phyloP scores from a whole-genome alignment of 164 flowering plant species.

The Stephania yunnanensis region DNA sequence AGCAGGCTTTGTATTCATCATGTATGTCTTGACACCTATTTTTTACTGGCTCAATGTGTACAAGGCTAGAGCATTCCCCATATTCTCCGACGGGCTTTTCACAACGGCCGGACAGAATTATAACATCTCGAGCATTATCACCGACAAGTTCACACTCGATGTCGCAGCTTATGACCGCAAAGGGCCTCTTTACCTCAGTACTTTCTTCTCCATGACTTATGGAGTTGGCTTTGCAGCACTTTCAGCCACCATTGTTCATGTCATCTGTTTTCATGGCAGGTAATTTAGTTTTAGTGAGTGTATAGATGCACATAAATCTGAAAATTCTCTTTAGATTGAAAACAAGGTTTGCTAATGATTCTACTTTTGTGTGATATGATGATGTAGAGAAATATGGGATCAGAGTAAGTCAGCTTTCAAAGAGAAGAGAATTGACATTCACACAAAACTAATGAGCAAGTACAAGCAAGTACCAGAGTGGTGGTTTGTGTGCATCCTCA shows the following conservation, averaged over 20 bases:
- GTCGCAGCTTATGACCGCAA: slow-evolving; percentile 40
- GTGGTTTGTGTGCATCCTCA: slow-evolving; percentile 68
- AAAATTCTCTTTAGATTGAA: not conserved
- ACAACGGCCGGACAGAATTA: slow-evolving; percentile 42
- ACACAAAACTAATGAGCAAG: slow-evolving; percentile 63
- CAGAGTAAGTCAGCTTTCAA: slow-evolving; percentile 54
- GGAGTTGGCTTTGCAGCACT: slow-evolving; percentile 82
- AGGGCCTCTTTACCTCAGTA: slow-evolving; percentile 65
- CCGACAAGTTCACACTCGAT: slow-evolving; percentile 57
- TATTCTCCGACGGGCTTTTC: slow-evolving; percentile 54
- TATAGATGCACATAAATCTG: not conserved
- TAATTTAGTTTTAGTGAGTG: slow-evolving; percentile 10
- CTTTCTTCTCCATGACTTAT: slow-evolving; percentile 67
- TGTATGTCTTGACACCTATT: slow-evolving; percentile 61
- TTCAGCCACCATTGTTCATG: slow-evolving; percentile 64
- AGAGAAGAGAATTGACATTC: slow-evolving; percentile 61
- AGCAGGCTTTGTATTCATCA: slow-evolving; percentile 49
- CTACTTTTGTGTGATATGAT: not conserved
- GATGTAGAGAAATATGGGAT: slow-evolving; percentile 64
- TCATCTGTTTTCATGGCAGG: slow-evolving; percentile 72
- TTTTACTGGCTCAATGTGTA: slow-evolving; percentile 62
- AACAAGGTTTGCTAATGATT: not conserved
- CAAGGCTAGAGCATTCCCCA: slow-evolving; percentile 68
- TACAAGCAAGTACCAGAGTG: slow-evolving; percentile 76
- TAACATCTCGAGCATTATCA: slow-evolving; percentile 49